Conservation (phyloP, 495 filamentous ascomycete genomes). For the Neurospora sp. region DNA sequence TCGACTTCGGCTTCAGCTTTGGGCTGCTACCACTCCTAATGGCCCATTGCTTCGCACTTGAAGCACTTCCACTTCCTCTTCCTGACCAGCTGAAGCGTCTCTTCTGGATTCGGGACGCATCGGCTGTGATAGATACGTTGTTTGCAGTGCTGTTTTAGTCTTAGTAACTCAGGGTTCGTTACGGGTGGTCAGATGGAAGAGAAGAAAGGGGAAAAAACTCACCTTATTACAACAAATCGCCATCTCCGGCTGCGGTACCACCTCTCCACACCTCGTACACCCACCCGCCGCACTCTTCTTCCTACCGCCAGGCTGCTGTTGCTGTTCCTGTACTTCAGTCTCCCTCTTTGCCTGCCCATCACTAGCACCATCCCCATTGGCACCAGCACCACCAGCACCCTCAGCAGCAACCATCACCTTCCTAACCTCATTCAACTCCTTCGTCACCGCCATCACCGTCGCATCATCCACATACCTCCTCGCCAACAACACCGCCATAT, state of each 20-base stretch:
- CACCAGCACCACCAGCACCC: neutral
- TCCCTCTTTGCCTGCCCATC: neutral
- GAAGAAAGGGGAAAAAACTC: constrained; percentile 10
- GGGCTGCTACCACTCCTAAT: neutral
- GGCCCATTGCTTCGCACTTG: constrained; percentile 1
- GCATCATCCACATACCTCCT: constrained; percentile 28
- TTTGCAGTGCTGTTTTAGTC: constrained; percentile 23
- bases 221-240: constrained; percentile 37
- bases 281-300: constrained; percentile 25
- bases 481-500: constrained; percentile 34
- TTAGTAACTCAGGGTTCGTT: constrained; percentile 2
- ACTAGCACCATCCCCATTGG: neutral
- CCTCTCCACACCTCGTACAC: constrained; percentile 28
- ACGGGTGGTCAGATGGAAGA: neutral
- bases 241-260: constrained; percentile 26
- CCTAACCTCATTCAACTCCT: constrained; percentile 27
- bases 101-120: constrained; percentile 14
- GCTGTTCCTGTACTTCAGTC: constrained; percentile 7
- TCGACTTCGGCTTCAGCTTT: neutral
- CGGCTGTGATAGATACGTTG: constrained; percentile 18
- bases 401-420: neutral
- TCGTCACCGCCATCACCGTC: constrained; percentile 24
- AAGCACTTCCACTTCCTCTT: constrained; percentile 13
- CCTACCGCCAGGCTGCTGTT: constrained; percentile 11
- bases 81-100: neutral